Evolutionary conservation across 2,329 filamentous ascomycete species (phyloP).

Genomic region (Neurospora sp.): DNA sequence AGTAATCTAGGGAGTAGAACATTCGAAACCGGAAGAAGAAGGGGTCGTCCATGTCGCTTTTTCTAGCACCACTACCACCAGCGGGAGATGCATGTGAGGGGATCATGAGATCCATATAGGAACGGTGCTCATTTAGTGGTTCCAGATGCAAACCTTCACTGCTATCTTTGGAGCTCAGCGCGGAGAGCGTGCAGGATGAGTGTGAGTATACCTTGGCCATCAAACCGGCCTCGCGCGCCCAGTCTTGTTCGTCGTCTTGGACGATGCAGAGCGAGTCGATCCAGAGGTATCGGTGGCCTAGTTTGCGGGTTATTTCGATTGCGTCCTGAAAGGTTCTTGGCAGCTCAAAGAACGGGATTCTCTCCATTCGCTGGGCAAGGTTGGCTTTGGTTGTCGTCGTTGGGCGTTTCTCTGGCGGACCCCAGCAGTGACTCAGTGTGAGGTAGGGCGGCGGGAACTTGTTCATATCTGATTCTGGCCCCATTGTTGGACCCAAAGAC

Average conservation of each 20-base stretch:
- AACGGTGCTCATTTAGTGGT: background rate
- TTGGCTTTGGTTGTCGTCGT: background rate
- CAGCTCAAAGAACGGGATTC: background rate
- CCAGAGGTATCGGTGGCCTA: background rate
- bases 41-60: background rate
- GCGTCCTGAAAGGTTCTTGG: background rate
- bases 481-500: background rate
- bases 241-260: background rate
- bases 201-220: background rate
- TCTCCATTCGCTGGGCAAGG: background rate
- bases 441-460: background rate
- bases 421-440: background rate
- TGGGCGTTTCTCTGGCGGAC: background rate
- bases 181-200: background rate
- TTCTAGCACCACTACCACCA: too few relatives aligned
- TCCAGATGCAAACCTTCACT: fast-evolving
- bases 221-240: background rate
- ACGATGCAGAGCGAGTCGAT: background rate
- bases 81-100: background rate
- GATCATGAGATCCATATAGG: background rate
- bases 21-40: background rate
- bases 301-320: background rate
- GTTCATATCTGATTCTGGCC: background rate
- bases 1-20: background rate
- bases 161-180: background rate